phyloP scores from a whole-genome alignment of 2,329 filamentous ascomycete genomes.

The Phaeomoniella chlamydospora region DNA sequence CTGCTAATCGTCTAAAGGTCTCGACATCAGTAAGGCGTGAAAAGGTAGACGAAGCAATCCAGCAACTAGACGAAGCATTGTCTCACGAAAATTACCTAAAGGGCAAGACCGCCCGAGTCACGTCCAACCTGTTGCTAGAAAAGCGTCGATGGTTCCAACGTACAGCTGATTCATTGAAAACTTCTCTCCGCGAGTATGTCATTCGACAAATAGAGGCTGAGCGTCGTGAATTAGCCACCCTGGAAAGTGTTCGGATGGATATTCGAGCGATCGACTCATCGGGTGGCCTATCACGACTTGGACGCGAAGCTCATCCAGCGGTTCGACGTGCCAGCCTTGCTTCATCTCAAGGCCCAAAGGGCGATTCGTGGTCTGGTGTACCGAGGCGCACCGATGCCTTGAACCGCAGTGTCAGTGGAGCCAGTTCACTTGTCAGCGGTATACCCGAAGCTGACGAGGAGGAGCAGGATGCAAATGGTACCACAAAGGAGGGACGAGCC shows the following conservation, averaged over 20 bases:
- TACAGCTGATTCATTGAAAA: slow-evolving; percentile 69
- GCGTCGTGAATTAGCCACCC: slow-evolving; percentile 72
- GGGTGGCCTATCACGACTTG: slow-evolving; percentile 77
- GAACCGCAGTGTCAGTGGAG: slow-evolving; percentile 58
- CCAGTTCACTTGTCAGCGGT: slow-evolving; percentile 45
- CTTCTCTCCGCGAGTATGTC: slow-evolving; percentile 80
- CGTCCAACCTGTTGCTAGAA: slow-evolving; percentile 74
- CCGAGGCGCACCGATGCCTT: slow-evolving; percentile 68
- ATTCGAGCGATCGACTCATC: slow-evolving; percentile 84
- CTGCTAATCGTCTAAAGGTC: slow-evolving; percentile 77
- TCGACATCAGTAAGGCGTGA: slow-evolving; percentile 78
- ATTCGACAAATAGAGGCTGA: slow-evolving; percentile 92
- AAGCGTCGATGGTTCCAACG: slow-evolving; percentile 82
- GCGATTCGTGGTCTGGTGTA: slow-evolving; percentile 96
- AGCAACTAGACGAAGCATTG: slow-evolving; percentile 73
- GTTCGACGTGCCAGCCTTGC: slow-evolving; percentile 61
- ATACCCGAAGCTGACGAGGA: slow-evolving; percentile 49
- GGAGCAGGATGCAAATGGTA: slow-evolving; percentile 26
- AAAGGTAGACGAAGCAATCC: slow-evolving; percentile 96
- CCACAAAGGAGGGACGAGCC: slow-evolving; percentile 16
- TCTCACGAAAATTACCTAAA: slow-evolving; percentile 67
- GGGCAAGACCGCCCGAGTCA: slow-evolving; percentile 79
- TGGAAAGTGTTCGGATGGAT: slow-evolving; percentile 89
- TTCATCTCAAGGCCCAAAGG: slow-evolving; percentile 86
- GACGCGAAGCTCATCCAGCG: slow-evolving; percentile 72